These are phyloP conservation scores for Acanthamoeba healyi DNA, from an alignment of 208 protist species.

Conservation along the genomic window DNA sequence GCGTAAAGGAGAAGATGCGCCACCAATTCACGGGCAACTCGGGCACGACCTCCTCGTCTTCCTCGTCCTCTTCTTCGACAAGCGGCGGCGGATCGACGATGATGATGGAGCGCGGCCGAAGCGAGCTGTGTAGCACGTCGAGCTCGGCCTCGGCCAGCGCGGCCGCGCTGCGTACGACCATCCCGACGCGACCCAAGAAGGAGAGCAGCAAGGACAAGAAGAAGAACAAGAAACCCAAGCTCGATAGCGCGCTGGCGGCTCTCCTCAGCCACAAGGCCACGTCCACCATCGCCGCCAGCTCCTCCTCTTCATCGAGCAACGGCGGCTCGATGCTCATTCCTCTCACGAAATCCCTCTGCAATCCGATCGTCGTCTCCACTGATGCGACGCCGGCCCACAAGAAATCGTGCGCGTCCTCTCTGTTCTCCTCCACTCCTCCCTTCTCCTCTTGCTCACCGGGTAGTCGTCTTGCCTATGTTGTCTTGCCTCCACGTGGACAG, in stretches of 20 bases:
- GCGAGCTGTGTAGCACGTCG: not conserved
- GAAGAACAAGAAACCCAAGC: slow-evolving; percentile 30
- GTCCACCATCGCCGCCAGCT: not conserved
- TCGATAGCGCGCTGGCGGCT: not conserved
- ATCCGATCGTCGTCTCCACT: not conserved
- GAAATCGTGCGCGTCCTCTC: slow-evolving; percentile 7
- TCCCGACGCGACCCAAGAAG: slow-evolving; percentile 1
- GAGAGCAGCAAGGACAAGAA: slow-evolving; percentile 14
- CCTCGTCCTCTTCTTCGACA: not conserved
- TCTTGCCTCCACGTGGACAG: not conserved
- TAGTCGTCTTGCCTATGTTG: not conserved
- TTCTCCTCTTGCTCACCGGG: not conserved
- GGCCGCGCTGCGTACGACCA: not conserved
- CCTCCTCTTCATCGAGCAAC: not conserved
- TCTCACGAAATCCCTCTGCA: not conserved
- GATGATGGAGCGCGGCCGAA: not conserved
- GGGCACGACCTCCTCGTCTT: not conserved
- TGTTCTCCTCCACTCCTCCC: not conserved
- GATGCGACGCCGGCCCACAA: not conserved
- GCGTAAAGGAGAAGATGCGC: not conserved
- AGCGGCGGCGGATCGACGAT: not conserved
- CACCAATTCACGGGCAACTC: not conserved
- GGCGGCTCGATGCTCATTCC: not conserved
- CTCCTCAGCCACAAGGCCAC: not conserved
- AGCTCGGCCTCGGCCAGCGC: not conserved